Evolutionary conservation across 352 stramenopile genomes (phyloP), one percentile per base, ranked within the genome.

Genomic region (Phytophthora fragariae): DNA sequence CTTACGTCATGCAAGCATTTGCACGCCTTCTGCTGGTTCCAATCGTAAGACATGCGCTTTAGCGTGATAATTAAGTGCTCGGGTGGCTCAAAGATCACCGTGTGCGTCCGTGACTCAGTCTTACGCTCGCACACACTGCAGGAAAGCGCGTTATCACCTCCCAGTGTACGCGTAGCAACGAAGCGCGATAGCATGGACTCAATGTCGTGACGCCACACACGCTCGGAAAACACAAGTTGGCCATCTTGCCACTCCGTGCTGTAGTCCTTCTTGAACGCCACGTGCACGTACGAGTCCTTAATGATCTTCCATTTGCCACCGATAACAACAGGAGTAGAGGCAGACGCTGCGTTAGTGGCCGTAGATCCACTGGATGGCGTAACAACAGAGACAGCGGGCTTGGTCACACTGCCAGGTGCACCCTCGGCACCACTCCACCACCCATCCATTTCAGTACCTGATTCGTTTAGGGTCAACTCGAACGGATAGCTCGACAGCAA

Each of bases 11-110:
- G 89, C 33, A 97, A 65, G 46, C 84, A 96, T 56, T 97, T 97
- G 67, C 86, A 86, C 27, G 90, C 94, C 69, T 96, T 97, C 46
- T 97, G 88, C 64, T 94, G 86, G 8, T 72, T 88, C 90, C 90
- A 97, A 62, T 97, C 91, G 71, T 97, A 97, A 57, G 85, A 95
- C 91, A 97, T 97, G 50, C 91, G 86, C 77, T 97, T 97, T 21
- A 97, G 65, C 39, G 91, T 97, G 46, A 97, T 80, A 54, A 97
- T 96, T 37, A 97, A 66, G 49, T 97, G 90, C 24, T 85, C 76
- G 4, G 91, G 91, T 27, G 90, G 90, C n/a, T 87, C 75, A 46
- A 92, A 84, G 27, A 96, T 83, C 9, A 95, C 88, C 4, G 91
- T 94, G 76, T 96, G 86, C 1, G 89, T 91, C 15, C 89, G 77